Base-by-base conservation (phyloP, 768 basidiomycete genomes). In the Saitozyma podzolica region DNA sequence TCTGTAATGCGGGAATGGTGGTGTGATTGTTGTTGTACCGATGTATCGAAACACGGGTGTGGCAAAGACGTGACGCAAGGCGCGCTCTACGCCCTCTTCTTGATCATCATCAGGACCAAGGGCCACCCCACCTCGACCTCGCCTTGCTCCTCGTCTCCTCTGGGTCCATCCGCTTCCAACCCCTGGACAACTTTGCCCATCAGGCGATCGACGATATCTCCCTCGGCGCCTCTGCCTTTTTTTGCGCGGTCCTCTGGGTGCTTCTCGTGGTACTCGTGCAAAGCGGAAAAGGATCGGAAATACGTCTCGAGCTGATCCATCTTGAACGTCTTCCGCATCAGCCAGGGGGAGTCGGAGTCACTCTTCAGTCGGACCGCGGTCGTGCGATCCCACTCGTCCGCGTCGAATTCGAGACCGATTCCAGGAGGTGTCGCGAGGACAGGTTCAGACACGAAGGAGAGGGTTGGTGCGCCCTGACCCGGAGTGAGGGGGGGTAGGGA, bases 241-340 rank as follows among this genome's bases (percentile, higher is more conserved):
- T 73, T 66, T 7, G 74, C 66, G 50, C 80, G 66, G 69, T 91
- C 88, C 40, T 84, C 82, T 0, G 89, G 88, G 71, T 86, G 83
- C 10, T 70, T 71, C 65, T 88, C 87, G 63, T 86, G 84, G 75
- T 84, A 91, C 11, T 84, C 85, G 63, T 88, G 86, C 54, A 90
- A 78, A 1, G 89, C 80, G 68, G 88, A 89, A 82, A 84, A 88
- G 0, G 89, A 90, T 52, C 85, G 82, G 17, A 92, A 80, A 73
- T 91, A 92, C 1, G 81, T 84, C 6, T 88, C 82, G 0, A 92
- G 78, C 59, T 85, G 85, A 11, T 83, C 82, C 88, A 88, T 89
- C 0, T 84, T 83, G 83, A 88, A 85, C 45, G 73, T 80, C 68
- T 85, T 85, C 19, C 78, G 82, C 80, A 92, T 80, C 62, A 88